Conservation (phyloP, 768 basidiomycete species). For the Boletus tylopilopsis region DNA sequence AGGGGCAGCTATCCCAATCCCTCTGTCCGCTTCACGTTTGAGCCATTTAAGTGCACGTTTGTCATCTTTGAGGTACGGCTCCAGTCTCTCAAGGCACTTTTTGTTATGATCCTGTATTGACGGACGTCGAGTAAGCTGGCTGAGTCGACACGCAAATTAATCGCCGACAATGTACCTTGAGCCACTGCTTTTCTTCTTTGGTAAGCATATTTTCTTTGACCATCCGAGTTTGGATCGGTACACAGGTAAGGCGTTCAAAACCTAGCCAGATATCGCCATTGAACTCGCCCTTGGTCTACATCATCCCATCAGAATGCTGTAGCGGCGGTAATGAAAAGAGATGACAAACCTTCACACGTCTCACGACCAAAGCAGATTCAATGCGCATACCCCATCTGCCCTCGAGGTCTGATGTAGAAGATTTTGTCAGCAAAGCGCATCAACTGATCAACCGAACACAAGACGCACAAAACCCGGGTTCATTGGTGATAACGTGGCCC, state of each 20-base stretch:
- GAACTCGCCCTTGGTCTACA: constrained; percentile 66
- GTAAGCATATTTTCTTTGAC: constrained; percentile 81
- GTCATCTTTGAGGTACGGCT: constrained; percentile 68
- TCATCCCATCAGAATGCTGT: constrained; percentile 5
- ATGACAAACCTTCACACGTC: constrained; percentile 45
- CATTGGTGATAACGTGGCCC: constrained; percentile 93
- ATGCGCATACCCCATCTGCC: constrained; percentile 89
- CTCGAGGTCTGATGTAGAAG: constrained; percentile 52
- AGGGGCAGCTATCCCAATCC: constrained; percentile 63
- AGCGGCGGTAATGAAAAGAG: constrained; percentile 4
- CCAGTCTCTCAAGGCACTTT: constrained; percentile 59
- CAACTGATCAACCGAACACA: constrained; percentile 5
- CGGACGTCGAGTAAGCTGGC: constrained; percentile 7
- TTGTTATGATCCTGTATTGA: constrained; percentile 73
- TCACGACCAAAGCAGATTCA: constrained; percentile 80
- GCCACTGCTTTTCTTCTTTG: constrained; percentile 83
- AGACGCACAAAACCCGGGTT: constrained; percentile 85
- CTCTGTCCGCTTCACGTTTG: constrained; percentile 68
- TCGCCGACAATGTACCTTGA: constrained; percentile 51
- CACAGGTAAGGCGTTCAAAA: constrained; percentile 90
- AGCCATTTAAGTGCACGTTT: constrained; percentile 81
- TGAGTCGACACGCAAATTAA: neutral
- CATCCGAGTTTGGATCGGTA: constrained; percentile 91
- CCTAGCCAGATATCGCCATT: constrained; percentile 80
- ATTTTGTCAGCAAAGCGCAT: constrained; percentile 14